Percentiles rank a stretch among this genome's conserved stretches.
Conservation (phyloP, 1,139 yeast species). For the Magnusiomyces ingens region DNA sequence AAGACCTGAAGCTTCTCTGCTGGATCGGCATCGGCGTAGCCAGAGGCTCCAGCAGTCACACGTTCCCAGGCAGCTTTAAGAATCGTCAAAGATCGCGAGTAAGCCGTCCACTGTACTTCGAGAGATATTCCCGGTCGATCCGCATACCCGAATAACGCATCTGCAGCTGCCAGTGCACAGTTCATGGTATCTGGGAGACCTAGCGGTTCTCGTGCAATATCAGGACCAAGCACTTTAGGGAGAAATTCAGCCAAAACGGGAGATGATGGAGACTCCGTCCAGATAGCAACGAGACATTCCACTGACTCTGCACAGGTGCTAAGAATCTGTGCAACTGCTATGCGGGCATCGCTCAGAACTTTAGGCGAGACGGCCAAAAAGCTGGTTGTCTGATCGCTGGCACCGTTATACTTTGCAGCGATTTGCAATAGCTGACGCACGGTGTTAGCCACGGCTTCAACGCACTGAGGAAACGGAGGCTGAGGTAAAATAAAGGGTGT, state of each 20-base stretch:
- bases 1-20: slow-evolving; percentile 17
- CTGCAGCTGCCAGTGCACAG: slow-evolving; percentile 24
- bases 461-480: slow-evolving; percentile 1
- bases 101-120: slow-evolving; percentile 9
- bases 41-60: slow-evolving; percentile 3
- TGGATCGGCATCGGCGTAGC: slow-evolving; percentile 8
- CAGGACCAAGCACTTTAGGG: neutral
- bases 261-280: slow-evolving; percentile 4
- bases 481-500: slow-evolving; percentile 1
- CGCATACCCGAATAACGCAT: slow-evolving; percentile 22
- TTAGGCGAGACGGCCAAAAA: neutral
- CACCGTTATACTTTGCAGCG: neutral
- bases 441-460: neutral
- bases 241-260: neutral
- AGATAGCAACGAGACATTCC: slow-evolving; percentile 1
- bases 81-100: slow-evolving; percentile 7
- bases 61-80: slow-evolving; percentile 13
- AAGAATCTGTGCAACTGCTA: slow-evolving; percentile 9
- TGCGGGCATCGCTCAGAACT: slow-evolving; percentile 1
- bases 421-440: slow-evolving; percentile 2
- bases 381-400: neutral
- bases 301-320: slow-evolving; percentile 9
- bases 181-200: slow-evolving; percentile 19
- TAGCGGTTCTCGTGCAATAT: neutral
- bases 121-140: slow-evolving; percentile 10